phyloP scores from a whole-genome alignment of 1,284 basidiomycete species.

The Sphagnurus paluster region DNA sequence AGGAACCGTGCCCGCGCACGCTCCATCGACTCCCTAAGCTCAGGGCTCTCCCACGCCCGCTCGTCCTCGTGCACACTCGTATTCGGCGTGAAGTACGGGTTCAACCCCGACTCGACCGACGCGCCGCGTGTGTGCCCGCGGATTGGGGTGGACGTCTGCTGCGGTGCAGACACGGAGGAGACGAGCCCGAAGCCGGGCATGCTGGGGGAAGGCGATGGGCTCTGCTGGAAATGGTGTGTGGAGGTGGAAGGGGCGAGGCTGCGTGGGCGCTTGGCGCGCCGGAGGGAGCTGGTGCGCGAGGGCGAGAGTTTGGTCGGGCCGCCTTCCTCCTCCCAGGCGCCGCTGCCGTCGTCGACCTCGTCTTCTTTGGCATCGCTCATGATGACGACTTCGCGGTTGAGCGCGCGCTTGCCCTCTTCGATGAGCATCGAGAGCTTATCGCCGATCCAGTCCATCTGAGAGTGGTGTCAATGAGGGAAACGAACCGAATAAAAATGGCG shows the following conservation, averaged over 20 bases:
- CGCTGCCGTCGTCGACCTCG: slow-evolving; percentile 71
- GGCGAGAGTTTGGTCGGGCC: slow-evolving; percentile 16
- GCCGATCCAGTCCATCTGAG: slow-evolving; percentile 75
- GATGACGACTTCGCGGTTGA: slow-evolving; percentile 70
- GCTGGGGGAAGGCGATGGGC: background rate
- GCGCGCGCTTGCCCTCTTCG: slow-evolving; percentile 69
- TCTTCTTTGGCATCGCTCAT: slow-evolving; percentile 71
- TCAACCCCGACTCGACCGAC: slow-evolving; percentile 26
- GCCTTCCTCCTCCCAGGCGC: slow-evolving; percentile 64
- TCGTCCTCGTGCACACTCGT: slow-evolving; percentile 35
- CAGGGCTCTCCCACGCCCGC: slow-evolving; percentile 52
- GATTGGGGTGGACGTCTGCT: slow-evolving; percentile 1
- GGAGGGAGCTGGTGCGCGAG: slow-evolving; percentile 23
- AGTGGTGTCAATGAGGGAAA: background rate
- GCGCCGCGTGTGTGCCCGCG: slow-evolving; percentile 17
- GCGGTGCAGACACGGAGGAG: slow-evolving; percentile 1
- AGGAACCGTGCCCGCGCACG: slow-evolving; percentile 45
- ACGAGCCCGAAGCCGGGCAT: slow-evolving; percentile 1
- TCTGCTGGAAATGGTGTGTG: slow-evolving; percentile 23
- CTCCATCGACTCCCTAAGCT: slow-evolving; percentile 65
- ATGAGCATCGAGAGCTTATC: slow-evolving; percentile 66
- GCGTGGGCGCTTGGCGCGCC: slow-evolving; percentile 24
- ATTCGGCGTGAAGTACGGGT: slow-evolving; percentile 10
- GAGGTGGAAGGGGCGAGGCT: slow-evolving; percentile 25
- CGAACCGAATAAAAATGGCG: slow-evolving; percentile 10